Percentiles rank a stretch among this genome's conserved stretches.
Evolutionary conservation across 768 basidiomycete genomes (phyloP).

Genomic region (Leucocoprinus sp.): DNA sequence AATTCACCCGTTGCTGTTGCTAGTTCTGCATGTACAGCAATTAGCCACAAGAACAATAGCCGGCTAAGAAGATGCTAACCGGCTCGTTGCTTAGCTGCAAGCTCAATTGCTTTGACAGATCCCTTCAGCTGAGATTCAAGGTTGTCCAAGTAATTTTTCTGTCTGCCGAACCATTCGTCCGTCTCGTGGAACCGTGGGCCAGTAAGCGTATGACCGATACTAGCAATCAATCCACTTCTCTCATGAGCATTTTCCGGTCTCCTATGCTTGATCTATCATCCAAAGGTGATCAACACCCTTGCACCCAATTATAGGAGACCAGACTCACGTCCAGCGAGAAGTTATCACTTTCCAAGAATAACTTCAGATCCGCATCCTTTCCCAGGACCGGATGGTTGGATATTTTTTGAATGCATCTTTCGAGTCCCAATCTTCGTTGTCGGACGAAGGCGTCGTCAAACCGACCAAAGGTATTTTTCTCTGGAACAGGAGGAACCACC

Average conservation of each 20-base stretch:
- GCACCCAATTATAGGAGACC: background rate
- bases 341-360: constrained; percentile 91
- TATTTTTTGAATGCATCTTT: constrained; percentile 89
- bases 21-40: constrained; percentile 42
- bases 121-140: constrained; percentile 85
- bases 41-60: background rate
- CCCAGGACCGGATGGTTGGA: constrained; percentile 86
- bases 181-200: constrained; percentile 84
- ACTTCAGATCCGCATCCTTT: constrained; percentile 78
- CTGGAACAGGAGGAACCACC: constrained; percentile 92
- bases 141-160: constrained; percentile 78
- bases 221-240: constrained; percentile 76
- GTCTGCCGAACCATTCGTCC: constrained; percentile 94
- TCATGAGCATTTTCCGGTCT: constrained; percentile 72
- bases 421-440: constrained; percentile 74
- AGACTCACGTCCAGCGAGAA: constrained; percentile 79
- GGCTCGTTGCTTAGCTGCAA: constrained; percentile 73
- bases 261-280: constrained; percentile 73
- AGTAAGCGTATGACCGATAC: constrained; percentile 68
- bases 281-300: background rate
- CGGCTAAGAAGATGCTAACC: constrained; percentile 29
- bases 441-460: constrained; percentile 91
- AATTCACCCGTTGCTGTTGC: constrained; percentile 72
- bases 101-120: constrained; percentile 80
- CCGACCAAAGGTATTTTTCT: constrained; percentile 88